These are phyloP conservation scores for Hawksworthiomyces lignivorus DNA, from an alignment of 2,329 filamentous ascomycete genomes.

Conservation along the genomic window DNA sequence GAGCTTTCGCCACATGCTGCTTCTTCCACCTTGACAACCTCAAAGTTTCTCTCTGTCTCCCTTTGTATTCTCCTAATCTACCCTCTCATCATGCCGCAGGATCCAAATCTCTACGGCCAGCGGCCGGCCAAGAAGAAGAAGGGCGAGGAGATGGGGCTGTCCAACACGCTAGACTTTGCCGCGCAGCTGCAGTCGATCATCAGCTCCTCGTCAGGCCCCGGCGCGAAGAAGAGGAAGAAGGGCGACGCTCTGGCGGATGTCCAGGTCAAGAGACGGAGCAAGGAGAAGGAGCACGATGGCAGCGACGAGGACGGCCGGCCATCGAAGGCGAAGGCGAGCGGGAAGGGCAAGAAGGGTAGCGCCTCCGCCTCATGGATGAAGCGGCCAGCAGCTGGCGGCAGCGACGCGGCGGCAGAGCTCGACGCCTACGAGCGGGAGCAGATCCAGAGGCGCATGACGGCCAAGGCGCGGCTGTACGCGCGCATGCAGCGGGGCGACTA, in stretches of 20 bases:
- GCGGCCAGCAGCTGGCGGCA: conserved; percentile 24
- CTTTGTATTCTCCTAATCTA: no score
- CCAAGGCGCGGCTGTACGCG: conserved; percentile 81
- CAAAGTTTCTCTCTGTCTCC: no score
- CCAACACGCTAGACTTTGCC: conserved; percentile 74
- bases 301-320: not conserved
- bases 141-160: conserved; percentile 58
- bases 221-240: conserved; percentile 42
- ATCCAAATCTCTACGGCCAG: conserved; percentile 70
- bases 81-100: conserved; percentile 45
- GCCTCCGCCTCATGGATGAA: conserved; percentile 31
- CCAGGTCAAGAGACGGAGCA: not conserved
- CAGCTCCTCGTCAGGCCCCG: conserved; percentile 29
- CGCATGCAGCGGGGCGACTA: conserved; percentile 88
- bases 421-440: conserved; percentile 62
- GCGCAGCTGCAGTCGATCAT: conserved; percentile 80
- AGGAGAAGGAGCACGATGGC: not conserved
- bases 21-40: no score
- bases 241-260: conserved; percentile 44
- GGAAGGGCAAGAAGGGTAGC: conserved; percentile 15
- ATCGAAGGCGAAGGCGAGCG: no score
- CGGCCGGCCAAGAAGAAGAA: conserved; percentile 60
- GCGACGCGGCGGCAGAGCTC: conserved; percentile 40
- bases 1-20: no score
- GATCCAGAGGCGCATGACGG: conserved; percentile 74